phyloP scores from a whole-genome alignment of 1,284 basidiomycete genomes.

The Fereydounia khargensis region DNA sequence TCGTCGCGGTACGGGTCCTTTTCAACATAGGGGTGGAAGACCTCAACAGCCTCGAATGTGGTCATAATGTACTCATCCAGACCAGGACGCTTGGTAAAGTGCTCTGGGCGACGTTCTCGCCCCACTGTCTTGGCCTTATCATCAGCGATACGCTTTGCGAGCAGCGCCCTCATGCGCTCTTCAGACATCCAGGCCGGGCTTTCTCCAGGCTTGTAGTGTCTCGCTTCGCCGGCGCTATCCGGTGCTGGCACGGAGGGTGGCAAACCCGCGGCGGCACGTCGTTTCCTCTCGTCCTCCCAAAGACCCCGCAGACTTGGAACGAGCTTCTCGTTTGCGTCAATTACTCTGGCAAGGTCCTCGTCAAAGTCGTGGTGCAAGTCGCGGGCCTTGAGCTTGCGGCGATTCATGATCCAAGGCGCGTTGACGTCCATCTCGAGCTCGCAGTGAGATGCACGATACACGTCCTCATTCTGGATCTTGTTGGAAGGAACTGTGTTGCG shows the following conservation, averaged over 20 bases:
- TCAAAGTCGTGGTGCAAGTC: conserved; percentile 69
- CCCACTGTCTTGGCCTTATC: conserved; percentile 60
- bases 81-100: conserved; percentile 39
- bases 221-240: conserved; percentile 27
- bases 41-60: conserved; percentile 73
- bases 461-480: conserved; percentile 20
- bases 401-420: conserved; percentile 81
- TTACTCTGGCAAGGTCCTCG: conserved; percentile 7
- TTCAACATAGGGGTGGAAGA: conserved; percentile 39
- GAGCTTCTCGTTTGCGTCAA: conserved; percentile 66
- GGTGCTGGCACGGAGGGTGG: conserved; percentile 34
- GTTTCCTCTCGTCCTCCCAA: conserved; percentile 86
- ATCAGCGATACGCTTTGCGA: conserved; percentile 36
- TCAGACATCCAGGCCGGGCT: conserved; percentile 51
- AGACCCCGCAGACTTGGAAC: conserved; percentile 85
- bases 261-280: conserved; percentile 61
- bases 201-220: conserved; percentile 23
- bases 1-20: conserved; percentile 24
- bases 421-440: conserved; percentile 80
- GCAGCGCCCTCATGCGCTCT: conserved; percentile 54
- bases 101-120: conserved; percentile 14
- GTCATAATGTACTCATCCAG: conserved; percentile 75
- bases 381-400: conserved; percentile 68
- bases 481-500: conserved; percentile 19
- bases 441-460: conserved; percentile 65